Evolutionary conservation across 179 eudicot species (phyloP), one percentile per base, ranked within the genome.

Genomic region (Spergularia azorica): DNA sequence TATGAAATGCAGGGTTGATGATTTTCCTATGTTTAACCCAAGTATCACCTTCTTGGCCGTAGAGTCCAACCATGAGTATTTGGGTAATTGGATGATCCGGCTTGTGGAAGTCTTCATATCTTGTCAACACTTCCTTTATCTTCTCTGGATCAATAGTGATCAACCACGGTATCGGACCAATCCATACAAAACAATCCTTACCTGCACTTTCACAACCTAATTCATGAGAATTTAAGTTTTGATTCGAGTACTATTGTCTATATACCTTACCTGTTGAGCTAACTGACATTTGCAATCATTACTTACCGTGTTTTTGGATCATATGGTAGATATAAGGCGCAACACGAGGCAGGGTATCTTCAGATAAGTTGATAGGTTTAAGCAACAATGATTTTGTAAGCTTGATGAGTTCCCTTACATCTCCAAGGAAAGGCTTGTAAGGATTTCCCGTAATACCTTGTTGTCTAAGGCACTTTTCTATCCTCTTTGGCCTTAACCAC

Each of bases 371-470:
- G 72, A 85, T 77, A 3, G 76, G 77, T 26, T 60, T 76, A 13
- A 81, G 77, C n/a, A 56, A 26, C 9, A n/a, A 52, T 0, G 79
- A 70, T 66, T 76, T 70, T 21, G 54, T 48, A 3, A 1, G 36
- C 5, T 41, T 72, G 6, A 20, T 3, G 6, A 66, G 46, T 59
- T 82, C 84, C 12, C 70, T 77, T 20, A 75, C 9, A 73, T 88
- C 86, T 41, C 88, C 86, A 18, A 67, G 16, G 21, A 82, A 38
- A 5, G 81, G 20, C 65, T 59, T 67, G 83, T 87, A 87, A 0
- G 81, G 43, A 65, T 79, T 80, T 2, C 84, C 89, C 0, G 5
- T 41, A 20, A 80, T 32, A 9, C 90, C 88, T 66, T 81, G 86
- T 56, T 81, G 46, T 58, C 84, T 85, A 0, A 87, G 62, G 7